phyloP scores from a whole-genome alignment of 805 yeast genomes.

The Yamadazyma tumulicola region DNA sequence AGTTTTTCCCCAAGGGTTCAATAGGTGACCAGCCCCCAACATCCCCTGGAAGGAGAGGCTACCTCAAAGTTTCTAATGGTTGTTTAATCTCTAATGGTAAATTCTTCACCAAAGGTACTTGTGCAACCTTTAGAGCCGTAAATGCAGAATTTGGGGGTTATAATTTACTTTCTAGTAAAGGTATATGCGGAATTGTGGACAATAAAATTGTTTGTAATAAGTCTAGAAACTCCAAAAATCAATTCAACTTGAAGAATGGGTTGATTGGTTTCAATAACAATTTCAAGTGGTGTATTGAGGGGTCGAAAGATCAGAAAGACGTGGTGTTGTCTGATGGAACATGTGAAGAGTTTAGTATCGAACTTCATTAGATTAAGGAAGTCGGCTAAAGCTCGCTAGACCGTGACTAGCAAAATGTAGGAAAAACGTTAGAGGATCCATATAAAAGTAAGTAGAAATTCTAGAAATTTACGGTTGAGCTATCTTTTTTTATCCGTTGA shows the following conservation, averaged over 20 bases:
- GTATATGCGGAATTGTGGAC: conserved; percentile 57
- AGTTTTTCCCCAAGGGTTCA: conserved; percentile 61
- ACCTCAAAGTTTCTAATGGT: conserved; percentile 36
- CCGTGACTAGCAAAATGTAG: not conserved
- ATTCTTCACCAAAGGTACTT: conserved; percentile 79
- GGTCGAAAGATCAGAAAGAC: conserved; percentile 13
- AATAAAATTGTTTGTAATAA: conserved; percentile 20
- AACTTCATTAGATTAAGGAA: not conserved
- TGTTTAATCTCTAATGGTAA: conserved; percentile 83
- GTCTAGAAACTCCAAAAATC: conserved; percentile 18
- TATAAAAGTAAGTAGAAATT: too few relatives aligned
- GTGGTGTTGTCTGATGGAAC: conserved; percentile 19
- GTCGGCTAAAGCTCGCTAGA: not conserved
- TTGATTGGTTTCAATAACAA: conserved; percentile 60
- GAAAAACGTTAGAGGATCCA: not conserved
- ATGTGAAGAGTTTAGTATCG: conserved; percentile 12
- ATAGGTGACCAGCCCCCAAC: conserved; percentile 20
- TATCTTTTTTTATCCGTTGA: conserved; percentile 14
- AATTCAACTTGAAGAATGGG: conserved; percentile 43
- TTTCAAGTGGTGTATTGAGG: conserved; percentile 54
- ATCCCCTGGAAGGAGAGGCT: conserved; percentile 7
- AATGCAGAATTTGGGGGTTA: conserved; percentile 72
- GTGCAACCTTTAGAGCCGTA: conserved; percentile 66
- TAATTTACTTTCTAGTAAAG: conserved; percentile 64
- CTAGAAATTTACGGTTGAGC: not conserved